Percentiles rank a stretch among this genome's conserved stretches.
These are phyloP conservation scores for Rhynchosporium secalis DNA, from an alignment of 2,329 filamentous ascomycete genomes.

Conservation along the genomic window DNA sequence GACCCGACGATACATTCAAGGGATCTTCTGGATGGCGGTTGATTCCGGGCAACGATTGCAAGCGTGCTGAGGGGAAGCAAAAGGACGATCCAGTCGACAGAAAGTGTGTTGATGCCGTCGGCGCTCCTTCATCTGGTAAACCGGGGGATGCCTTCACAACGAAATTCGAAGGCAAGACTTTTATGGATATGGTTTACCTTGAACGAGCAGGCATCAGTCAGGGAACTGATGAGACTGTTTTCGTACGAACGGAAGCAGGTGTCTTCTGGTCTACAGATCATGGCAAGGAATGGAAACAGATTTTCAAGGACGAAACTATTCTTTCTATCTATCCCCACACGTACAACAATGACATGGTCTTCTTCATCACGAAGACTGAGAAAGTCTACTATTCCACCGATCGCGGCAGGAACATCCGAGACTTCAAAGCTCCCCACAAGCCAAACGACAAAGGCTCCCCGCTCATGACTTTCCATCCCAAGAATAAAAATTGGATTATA, in stretches of 20 bases:
- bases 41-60: conserved; percentile 81
- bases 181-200: conserved; percentile 68
- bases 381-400: conserved; percentile 81
- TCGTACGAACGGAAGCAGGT: conserved; percentile 48
- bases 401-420: conserved; percentile 70
- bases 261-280: conserved; percentile 81
- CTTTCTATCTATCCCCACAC: conserved; percentile 72
- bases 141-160: conserved; percentile 58
- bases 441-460: conserved; percentile 45
- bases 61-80: conserved; percentile 58
- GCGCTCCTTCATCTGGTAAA: conserved; percentile 61
- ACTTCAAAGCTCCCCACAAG: conserved; percentile 68
- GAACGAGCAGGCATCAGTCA: conserved; percentile 68
- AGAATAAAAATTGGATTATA: conserved; percentile 84
- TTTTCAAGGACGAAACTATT: conserved; percentile 70
- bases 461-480: conserved; percentile 78
- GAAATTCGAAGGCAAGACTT: conserved; percentile 59
- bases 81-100: conserved; percentile 74
- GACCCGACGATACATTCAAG: conserved; percentile 64
- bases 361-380: conserved; percentile 69
- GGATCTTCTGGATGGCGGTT: conserved; percentile 89
- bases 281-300: conserved; percentile 79
- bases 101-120: conserved; percentile 67
- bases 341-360: conserved; percentile 82
- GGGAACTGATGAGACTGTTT: conserved; percentile 70